Evolutionary conservation across 768 basidiomycete genomes (phyloP).

Genomic region (Scleroderma bovista): DNA sequence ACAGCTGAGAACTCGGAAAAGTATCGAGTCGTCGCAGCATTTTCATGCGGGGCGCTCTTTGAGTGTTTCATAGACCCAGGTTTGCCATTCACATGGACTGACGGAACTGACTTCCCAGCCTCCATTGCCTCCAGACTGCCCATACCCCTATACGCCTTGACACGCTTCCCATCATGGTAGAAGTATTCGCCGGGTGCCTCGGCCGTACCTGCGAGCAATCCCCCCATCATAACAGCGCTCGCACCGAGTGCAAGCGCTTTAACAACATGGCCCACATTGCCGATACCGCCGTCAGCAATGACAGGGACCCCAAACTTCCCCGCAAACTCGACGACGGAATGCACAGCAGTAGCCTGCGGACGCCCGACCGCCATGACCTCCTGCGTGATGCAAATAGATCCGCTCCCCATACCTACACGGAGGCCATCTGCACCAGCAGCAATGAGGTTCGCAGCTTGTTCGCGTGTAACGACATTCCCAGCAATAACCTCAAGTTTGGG

Average conservation of each 20-base stretch:
- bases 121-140: constrained; percentile 94
- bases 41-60: constrained; percentile 56
- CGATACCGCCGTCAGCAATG: constrained; percentile 92
- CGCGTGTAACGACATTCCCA: constrained; percentile 96
- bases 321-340: constrained; percentile 91
- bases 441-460: constrained; percentile 93
- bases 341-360: constrained; percentile 98
- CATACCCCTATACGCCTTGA: constrained; percentile 99
- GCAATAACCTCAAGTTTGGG: constrained; percentile 90
- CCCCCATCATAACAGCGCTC: constrained; percentile 98
- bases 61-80: constrained; percentile 41
- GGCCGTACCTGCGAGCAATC: constrained; percentile 89
- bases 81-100: constrained; percentile 20
- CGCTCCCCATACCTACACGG: constrained; percentile 95
- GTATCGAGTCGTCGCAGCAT: constrained; percentile 90
- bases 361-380: constrained; percentile 99
- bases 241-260: constrained; percentile 95
- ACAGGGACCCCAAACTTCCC: constrained; percentile 92
- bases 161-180: constrained; percentile 97
- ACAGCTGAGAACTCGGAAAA: constrained; percentile 58
- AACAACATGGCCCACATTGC: constrained; percentile 95
- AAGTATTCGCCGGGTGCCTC: constrained; percentile 99
- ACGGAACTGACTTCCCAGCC: constrained; percentile 48
- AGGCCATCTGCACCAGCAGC: constrained; percentile 94
- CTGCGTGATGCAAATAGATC: constrained; percentile 99